Base-by-base conservation (phyloP, 2,329 filamentous ascomycete genomes). In the Trichoderma gracile region DNA sequence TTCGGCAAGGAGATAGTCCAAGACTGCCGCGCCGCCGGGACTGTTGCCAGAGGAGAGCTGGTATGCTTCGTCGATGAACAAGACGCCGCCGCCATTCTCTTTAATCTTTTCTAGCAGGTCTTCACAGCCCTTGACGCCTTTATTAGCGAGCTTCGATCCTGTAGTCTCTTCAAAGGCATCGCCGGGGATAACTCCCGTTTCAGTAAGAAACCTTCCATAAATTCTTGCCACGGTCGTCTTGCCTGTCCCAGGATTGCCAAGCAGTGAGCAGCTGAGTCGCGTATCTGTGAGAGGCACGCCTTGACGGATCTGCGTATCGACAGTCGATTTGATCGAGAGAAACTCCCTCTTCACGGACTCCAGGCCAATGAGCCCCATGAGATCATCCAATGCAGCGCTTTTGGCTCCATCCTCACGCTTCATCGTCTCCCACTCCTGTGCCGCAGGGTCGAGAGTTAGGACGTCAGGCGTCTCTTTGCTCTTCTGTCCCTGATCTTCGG, bases 1-100 rank as follows among this genome's bases (percentile, higher is more conserved):
- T 69, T 93, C 89, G 0, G 88, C 81, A 0, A 94, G 81, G 0
- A 94, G 78, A 66, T 83, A 91, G 67, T 94, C 89, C 0, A 94
- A 77, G 0, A 92, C 88, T 0, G 82, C 81, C 0, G 76, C 78
- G 0, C 90, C 89, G 0, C 84, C 84, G 2, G 72, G 69, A 23
- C 77, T 89, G 63, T 85, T 84, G 0, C 83, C 83, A 0, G 84
- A 85, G 0, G 85, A 81, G 0, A 94, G 78, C 67, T 93, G 90
- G 70, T 94, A 93, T 0, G 90, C 89, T 73, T 94, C 90, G 66
- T 94, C 91, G 23, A 94, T 88, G 71, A 94, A 93, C 1, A 92
- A 70, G 0, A 87, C 87, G 0, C 91, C 91, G 0, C 90, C 90
- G 0, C 84, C 86, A 0, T 75, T 68, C 30, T 86, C 78, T 4